phyloP scores from a whole-genome alignment of 805 yeast species.

The Wickerhamiella parazyma region DNA sequence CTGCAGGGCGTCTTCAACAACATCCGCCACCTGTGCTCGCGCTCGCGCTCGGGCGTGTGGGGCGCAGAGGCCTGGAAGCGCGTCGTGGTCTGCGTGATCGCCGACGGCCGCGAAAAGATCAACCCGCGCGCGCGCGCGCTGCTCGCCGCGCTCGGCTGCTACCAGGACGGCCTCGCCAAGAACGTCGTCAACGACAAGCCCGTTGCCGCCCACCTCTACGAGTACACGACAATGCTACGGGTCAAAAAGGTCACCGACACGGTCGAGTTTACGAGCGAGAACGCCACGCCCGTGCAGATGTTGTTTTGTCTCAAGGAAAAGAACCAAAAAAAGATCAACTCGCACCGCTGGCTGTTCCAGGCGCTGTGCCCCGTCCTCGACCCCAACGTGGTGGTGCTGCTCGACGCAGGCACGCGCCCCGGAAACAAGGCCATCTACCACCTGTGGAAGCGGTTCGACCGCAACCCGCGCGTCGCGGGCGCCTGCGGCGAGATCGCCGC shows the following conservation, averaged over 20 bases:
- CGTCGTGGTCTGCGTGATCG: conserved; percentile 74
- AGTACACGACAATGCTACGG: conserved; percentile 85
- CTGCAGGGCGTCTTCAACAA: conserved; percentile 84
- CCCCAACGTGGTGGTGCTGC: conserved; percentile 69
- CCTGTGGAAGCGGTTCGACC: conserved; percentile 75
- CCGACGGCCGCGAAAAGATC: conserved; percentile 83
- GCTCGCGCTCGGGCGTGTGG: conserved; percentile 60
- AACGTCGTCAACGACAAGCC: conserved; percentile 70
- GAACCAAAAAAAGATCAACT: conserved; percentile 80
- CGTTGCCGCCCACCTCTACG: conserved; percentile 81
- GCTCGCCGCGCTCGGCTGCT: conserved; percentile 75
- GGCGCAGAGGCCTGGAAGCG: conserved; percentile 95
- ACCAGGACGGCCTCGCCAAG: conserved; percentile 92
- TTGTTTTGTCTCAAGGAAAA: conserved; percentile 81
- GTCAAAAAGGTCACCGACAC: conserved; percentile 50
- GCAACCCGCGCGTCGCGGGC: conserved; percentile 75
- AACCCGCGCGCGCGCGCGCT: conserved; percentile 67
- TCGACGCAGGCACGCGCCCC: conserved; percentile 94
- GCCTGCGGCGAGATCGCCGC: conserved; percentile 97
- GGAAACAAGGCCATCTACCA: conserved; percentile 71
- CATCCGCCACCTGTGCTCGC: conserved; percentile 56
- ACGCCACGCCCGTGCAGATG: conserved; percentile 70
- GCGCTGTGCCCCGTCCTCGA: conserved; percentile 73
- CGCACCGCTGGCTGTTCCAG: conserved; percentile 94
- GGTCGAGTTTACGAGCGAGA: conserved; percentile 54